Evolutionary conservation across 2,329 filamentous ascomycete genomes (phyloP).

Genomic region (Thelonectria blattea): DNA sequence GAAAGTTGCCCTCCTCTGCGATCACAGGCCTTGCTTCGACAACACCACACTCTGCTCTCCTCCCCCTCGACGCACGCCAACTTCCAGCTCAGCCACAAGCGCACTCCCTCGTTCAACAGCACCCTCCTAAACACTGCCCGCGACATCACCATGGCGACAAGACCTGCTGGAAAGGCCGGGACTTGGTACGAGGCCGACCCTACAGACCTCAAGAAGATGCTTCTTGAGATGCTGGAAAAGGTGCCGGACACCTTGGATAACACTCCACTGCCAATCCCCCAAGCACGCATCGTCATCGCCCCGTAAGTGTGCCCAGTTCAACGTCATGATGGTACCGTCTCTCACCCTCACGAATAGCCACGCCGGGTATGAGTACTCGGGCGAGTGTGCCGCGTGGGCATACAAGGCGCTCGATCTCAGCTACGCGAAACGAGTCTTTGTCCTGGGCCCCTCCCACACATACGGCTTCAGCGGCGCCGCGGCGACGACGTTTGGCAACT

Average conservation of each 20-base stretch:
- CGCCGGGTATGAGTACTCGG: slow-evolving; percentile 92
- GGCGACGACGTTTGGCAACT: slow-evolving; percentile 72
- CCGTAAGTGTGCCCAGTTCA: slow-evolving; percentile 67
- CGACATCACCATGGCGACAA: slow-evolving; percentile 33
- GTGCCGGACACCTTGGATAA: slow-evolving; percentile 72
- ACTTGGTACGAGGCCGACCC: slow-evolving; percentile 81
- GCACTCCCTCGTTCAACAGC: too few relatives aligned
- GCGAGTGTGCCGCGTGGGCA: slow-evolving; percentile 89
- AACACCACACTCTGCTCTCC: too few relatives aligned
- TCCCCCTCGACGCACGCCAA: too few relatives aligned
- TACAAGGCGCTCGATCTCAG: slow-evolving; percentile 88
- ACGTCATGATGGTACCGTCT: not conserved
- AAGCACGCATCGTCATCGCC: slow-evolving; percentile 86
- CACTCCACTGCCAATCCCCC: slow-evolving; percentile 66
- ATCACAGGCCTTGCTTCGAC: too few relatives aligned
- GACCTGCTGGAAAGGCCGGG: slow-evolving; percentile 76
- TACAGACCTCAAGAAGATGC: slow-evolving; percentile 66
- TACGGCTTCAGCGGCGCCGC: slow-evolving; percentile 80
- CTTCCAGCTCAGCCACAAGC: too few relatives aligned
- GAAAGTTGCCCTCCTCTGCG: too few relatives aligned
- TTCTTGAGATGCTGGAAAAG: slow-evolving; percentile 74
- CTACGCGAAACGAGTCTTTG: slow-evolving; percentile 83
- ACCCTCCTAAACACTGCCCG: too few relatives aligned
- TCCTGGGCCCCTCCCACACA: slow-evolving; percentile 92
- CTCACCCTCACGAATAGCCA: slow-evolving; percentile 63